A percentile compares a stretch with the other conserved stretches of the same genome.
These are phyloP conservation scores for Lachancea cidri DNA, from an alignment of 805 yeast genomes.

Conservation along the genomic window DNA sequence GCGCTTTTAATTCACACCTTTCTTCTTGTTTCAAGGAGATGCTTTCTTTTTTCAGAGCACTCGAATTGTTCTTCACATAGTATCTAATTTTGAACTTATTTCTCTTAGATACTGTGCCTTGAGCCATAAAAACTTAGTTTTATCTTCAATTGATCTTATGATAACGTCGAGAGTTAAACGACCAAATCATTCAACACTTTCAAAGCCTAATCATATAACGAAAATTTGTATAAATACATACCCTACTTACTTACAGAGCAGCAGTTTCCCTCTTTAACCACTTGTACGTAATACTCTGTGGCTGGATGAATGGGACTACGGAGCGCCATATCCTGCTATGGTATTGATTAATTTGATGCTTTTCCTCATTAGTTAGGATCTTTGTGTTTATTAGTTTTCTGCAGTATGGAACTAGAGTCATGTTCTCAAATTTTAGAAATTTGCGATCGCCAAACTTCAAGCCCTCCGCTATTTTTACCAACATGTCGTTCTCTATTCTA, in stretches of 20 bases:
- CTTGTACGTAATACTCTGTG: slow-evolving; percentile 51
- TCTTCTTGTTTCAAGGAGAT: too few relatives aligned
- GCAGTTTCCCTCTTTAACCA: slow-evolving; percentile 66
- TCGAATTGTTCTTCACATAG: too few relatives aligned
- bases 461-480: slow-evolving; percentile 41
- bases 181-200: too few relatives aligned
- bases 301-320: slow-evolving; percentile 47
- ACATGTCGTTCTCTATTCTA: slow-evolving; percentile 80
- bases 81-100: too few relatives aligned
- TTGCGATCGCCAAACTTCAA: slow-evolving; percentile 49
- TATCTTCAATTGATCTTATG: too few relatives aligned
- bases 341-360: slow-evolving; percentile 61
- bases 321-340: slow-evolving; percentile 53
- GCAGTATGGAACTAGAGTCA: slow-evolving; percentile 84
- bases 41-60: too few relatives aligned
- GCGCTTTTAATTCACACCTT: too few relatives aligned
- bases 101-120: too few relatives aligned
- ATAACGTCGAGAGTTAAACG: too few relatives aligned
- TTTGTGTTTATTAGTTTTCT: slow-evolving; percentile 58
- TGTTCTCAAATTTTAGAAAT: slow-evolving; percentile 71
- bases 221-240: background rate
- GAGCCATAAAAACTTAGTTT: too few relatives aligned
- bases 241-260: slow-evolving; percentile 5
- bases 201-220: background rate
- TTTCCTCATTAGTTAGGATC: slow-evolving; percentile 57